Evolutionary conservation across 257 asterid genomes (phyloP).

Genomic region (Petrea volubilis): DNA sequence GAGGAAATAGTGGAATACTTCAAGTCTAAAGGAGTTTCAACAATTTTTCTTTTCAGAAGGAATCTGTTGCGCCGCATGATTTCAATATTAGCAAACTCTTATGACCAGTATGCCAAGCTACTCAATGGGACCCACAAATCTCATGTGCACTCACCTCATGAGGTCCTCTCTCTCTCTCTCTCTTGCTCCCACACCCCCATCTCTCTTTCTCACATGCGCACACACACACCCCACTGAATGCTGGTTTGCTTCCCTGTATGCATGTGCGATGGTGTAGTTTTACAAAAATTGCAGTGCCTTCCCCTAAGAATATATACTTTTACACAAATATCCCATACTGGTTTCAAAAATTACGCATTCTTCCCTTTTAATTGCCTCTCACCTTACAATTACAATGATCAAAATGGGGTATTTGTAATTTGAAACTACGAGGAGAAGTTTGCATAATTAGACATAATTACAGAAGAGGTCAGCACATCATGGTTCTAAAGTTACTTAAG

Average conservation of each 20-base stretch:
- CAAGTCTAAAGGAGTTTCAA: conserved; percentile 77
- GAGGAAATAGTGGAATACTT: conserved; percentile 77
- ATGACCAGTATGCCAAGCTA: conserved; percentile 79
- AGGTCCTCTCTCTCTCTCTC: conserved; percentile 48
- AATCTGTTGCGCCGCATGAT: conserved; percentile 86
- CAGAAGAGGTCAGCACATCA: no score
- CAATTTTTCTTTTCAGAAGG: conserved; percentile 85
- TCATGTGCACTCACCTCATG: conserved; percentile 80
- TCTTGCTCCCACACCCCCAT: not conserved
- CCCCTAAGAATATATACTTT: no score
- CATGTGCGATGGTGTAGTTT: not conserved
- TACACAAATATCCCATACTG: no score
- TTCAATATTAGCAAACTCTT: conserved; percentile 86
- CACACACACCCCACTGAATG: no score
- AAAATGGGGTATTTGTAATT: no score
- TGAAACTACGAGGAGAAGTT: no score
- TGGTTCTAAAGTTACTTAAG: conserved; percentile 7
- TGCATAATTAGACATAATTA: no score
- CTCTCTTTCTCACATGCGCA: no score
- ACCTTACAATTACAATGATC: no score
- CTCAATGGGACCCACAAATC: conserved; percentile 98
- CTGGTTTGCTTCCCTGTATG: no score
- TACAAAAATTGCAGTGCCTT: not conserved
- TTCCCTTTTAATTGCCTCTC: no score
- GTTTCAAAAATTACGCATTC: no score